phyloP scores from a whole-genome alignment of 192 early-diverging fungal genomes.

The Geosiphon pyriformis region DNA sequence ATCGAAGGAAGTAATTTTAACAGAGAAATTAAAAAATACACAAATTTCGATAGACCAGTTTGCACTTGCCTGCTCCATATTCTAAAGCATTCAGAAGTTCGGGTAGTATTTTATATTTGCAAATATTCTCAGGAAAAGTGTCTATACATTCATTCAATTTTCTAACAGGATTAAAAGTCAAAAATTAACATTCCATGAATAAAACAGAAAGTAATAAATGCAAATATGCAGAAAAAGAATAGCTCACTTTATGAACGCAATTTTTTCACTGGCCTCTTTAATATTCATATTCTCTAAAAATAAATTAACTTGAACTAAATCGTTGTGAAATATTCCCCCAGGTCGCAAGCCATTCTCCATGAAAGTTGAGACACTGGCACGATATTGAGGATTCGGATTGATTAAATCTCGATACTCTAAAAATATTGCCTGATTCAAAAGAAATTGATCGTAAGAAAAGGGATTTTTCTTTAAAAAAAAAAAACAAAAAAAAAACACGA shows the following conservation, averaged over 20 bases:
- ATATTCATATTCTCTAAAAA: constrained; percentile 92
- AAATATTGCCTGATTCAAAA: neutral
- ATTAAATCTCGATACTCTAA: constrained; percentile 56
- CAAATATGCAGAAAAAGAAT: neutral
- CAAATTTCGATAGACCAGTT: too few species aligned
- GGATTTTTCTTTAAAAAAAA: neutral
- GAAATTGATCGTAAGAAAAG: neutral
- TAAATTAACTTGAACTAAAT: constrained; percentile 75
- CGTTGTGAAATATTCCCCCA: constrained; percentile 72
- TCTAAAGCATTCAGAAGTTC: constrained; percentile 81
- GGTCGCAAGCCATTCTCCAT: constrained; percentile 57
- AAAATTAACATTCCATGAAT: neutral
- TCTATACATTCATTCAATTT: constrained; percentile 69
- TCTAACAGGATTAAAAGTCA: constrained; percentile 37
- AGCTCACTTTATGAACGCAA: constrained; percentile 59
- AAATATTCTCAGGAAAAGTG: constrained; percentile 76
- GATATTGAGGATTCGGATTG: constrained; percentile 48
- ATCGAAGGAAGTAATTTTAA: neutral
- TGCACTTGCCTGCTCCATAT: constrained; percentile 60
- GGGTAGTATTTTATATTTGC: constrained; percentile 89
- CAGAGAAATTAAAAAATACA: too few species aligned
- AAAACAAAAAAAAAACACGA: neutral
- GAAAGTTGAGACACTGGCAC: constrained; percentile 64
- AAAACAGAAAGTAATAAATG: neutral
- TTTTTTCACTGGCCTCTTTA: constrained; percentile 83